phyloP scores from a whole-genome alignment of 2,329 filamentous ascomycete species.

The Aspergillus tanneri region DNA sequence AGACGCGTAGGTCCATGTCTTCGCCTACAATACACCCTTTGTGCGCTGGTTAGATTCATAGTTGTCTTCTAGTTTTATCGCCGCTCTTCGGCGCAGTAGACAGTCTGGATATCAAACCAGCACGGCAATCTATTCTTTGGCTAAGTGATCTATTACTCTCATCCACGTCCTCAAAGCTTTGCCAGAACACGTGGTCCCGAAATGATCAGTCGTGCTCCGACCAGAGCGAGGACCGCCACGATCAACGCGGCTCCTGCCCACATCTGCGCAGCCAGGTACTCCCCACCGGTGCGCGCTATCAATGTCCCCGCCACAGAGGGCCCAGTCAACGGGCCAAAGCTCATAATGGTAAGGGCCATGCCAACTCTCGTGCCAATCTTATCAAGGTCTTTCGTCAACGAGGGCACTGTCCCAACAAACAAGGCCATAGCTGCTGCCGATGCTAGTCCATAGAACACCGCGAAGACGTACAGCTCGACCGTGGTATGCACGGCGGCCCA shows the following conservation, averaged over 20 bases:
- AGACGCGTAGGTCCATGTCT: too few species aligned
- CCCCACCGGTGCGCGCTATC: conserved; percentile 41
- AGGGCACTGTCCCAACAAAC: conserved; percentile 45
- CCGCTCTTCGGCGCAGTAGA: too few species aligned
- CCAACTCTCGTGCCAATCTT: conserved; percentile 50
- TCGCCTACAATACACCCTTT: too few species aligned
- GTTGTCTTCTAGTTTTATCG: too few species aligned
- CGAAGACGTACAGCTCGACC: conserved; percentile 44
- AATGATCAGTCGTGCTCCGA: not conserved
- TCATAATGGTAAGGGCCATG: conserved; percentile 49
- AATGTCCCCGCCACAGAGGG: conserved; percentile 50
- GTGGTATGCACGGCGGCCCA: conserved; percentile 54
- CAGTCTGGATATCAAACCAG: too few species aligned
- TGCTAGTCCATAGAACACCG: conserved; percentile 47
- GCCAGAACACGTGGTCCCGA: not conserved
- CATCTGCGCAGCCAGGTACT: conserved; percentile 47
- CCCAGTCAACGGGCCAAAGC: conserved; percentile 46
- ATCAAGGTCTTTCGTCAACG: conserved; percentile 48
- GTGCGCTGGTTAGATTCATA: too few species aligned
- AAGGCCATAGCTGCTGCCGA: conserved; percentile 48
- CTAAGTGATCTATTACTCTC: too few species aligned
- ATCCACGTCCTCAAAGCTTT: not conserved
- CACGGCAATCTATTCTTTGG: too few species aligned
- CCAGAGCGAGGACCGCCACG: conserved; percentile 2
- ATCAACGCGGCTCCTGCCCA: conserved; percentile 37